A percentile compares a stretch with the other conserved stretches of the same genome.
phyloP scores from a whole-genome alignment of 2,329 filamentous ascomycete species.

The Leptosphaerulina australis region DNA sequence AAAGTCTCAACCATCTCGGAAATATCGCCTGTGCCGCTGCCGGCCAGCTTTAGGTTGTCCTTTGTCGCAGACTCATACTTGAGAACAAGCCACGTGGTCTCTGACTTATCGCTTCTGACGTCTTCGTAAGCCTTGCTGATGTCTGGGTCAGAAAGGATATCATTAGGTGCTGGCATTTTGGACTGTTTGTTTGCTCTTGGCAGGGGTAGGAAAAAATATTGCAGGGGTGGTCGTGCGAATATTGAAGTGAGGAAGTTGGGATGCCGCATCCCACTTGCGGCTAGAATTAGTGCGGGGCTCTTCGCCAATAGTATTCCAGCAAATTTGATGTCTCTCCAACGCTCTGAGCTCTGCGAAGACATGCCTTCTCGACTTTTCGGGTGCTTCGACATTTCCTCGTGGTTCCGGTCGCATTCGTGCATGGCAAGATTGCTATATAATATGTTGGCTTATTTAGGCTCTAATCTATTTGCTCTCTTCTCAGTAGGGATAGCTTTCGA shows the following conservation, averaged over 20 bases:
- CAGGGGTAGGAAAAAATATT: constrained; percentile 1
- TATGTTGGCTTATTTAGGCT: not conserved
- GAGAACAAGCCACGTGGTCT: constrained; percentile 70
- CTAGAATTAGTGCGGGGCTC: constrained; percentile 16
- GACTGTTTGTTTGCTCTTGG: not conserved
- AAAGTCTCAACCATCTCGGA: constrained; percentile 62
- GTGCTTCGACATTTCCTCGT: not conserved
- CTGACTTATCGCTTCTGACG: constrained; percentile 69
- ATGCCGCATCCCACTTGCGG: constrained; percentile 17
- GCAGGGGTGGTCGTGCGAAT: constrained; percentile 9
- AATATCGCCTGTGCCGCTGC: constrained; percentile 66
- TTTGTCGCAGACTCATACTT: constrained; percentile 58
- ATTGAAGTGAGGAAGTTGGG: constrained; percentile 19
- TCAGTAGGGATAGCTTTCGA: not conserved
- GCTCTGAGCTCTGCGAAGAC: not conserved
- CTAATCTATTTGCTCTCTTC: not conserved
- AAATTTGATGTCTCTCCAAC: not conserved
- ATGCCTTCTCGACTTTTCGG: not conserved
- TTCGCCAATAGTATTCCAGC: constrained; percentile 10
- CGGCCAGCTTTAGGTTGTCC: constrained; percentile 62
- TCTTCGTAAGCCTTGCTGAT: constrained; percentile 69
- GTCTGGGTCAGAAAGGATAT: constrained; percentile 55
- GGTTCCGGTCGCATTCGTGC: not conserved
- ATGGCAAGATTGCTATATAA: not conserved
- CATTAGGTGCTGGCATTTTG: constrained; percentile 38